Evolutionary conservation across 2,329 filamentous ascomycete species (phyloP).

Genomic region (Apiospora malaysiana): DNA sequence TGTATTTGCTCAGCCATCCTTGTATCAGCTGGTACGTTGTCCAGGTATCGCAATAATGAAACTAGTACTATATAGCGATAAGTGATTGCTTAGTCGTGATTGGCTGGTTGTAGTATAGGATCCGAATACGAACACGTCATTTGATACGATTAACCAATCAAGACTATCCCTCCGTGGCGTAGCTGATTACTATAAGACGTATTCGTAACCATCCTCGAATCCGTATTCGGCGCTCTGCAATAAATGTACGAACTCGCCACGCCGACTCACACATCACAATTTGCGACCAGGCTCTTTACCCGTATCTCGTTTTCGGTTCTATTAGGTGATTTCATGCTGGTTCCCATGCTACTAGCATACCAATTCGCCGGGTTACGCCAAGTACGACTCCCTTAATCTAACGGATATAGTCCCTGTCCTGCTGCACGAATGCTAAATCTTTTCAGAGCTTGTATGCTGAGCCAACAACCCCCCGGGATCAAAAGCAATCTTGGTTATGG

Average conservation of each 20-base stretch:
- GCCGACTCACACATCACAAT: neutral
- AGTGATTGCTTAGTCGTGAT: neutral
- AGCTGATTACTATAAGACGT: neutral
- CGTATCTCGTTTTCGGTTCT: neutral
- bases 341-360: no score
- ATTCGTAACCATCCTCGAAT: neutral
- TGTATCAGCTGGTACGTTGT: neutral
- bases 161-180: neutral
- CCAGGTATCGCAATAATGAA: neutral
- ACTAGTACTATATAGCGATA: neutral
- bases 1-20: neutral
- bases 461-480: no score
- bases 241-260: neutral
- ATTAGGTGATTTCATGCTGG: no score
- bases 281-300: no score
- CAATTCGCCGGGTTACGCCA: neutral
- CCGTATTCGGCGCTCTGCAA: neutral
- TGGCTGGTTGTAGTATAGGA: neutral
- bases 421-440: no score
- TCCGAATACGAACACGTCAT: slow-evolving; percentile 10
- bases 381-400: no score
- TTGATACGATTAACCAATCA: neutral
- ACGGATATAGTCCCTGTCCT: no score
- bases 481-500: no score
- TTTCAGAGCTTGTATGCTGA: no score